phyloP scores from a whole-genome alignment of 768 basidiomycete genomes.

The Lactarius tabidus region DNA sequence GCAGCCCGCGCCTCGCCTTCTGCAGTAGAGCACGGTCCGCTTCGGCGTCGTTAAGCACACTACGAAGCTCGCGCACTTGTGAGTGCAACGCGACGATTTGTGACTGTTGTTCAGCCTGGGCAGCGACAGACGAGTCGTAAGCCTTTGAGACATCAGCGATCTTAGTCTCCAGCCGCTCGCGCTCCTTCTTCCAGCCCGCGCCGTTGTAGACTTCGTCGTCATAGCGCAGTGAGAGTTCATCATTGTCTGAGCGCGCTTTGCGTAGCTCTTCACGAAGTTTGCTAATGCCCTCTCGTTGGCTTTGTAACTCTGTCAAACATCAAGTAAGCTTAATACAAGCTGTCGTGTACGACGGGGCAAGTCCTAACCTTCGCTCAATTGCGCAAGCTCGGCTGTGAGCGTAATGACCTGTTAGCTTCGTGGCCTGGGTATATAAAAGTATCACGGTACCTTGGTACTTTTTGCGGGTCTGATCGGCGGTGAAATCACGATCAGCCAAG shows the following conservation, averaged over 20 bases:
- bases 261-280: slow-evolving; percentile 77
- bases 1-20: slow-evolving; percentile 75
- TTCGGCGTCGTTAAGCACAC: slow-evolving; percentile 81
- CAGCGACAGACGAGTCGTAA: slow-evolving; percentile 66
- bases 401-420: neutral
- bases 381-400: slow-evolving; percentile 65
- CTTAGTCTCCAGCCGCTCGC: slow-evolving; percentile 80
- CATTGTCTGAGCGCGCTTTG: slow-evolving; percentile 70
- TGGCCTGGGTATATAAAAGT: neutral
- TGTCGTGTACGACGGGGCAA: neutral
- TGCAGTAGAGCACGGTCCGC: slow-evolving; percentile 74
- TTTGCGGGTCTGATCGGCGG: slow-evolving; percentile 75
- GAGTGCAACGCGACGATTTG: slow-evolving; percentile 82
- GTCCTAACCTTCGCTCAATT: slow-evolving; percentile 67
- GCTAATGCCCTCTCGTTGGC: slow-evolving; percentile 71
- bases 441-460: slow-evolving; percentile 70
- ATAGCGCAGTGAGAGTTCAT: slow-evolving; percentile 67
- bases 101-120: slow-evolving; percentile 75
- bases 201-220: slow-evolving; percentile 78
- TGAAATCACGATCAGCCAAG: slow-evolving; percentile 72
- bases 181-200: slow-evolving; percentile 83
- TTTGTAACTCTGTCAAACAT: slow-evolving; percentile 56
- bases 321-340: neutral
- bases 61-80: slow-evolving; percentile 78
- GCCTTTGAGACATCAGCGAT: slow-evolving; percentile 70